Evolutionary conservation across 495 filamentous ascomycete species (phyloP).

Genomic region (Hypoxylon fuscum): DNA sequence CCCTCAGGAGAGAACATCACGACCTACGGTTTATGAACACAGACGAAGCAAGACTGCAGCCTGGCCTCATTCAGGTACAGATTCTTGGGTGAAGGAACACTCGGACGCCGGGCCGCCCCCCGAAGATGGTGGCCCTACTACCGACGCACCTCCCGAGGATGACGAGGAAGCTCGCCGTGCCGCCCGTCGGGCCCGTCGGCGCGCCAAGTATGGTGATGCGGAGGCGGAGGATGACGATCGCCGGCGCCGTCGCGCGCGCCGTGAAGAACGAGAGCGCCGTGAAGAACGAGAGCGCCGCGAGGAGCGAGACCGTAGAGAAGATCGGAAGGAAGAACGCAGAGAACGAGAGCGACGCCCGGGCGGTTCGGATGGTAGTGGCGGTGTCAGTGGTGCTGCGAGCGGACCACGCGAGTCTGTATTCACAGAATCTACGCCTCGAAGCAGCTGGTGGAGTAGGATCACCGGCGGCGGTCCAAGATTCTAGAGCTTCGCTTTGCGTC

Average conservation of each 20-base stretch:
- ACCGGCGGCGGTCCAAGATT: constrained; percentile 34
- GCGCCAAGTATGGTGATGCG: constrained; percentile 53
- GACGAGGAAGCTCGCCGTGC: constrained; percentile 60
- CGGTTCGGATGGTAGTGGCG: constrained; percentile 56
- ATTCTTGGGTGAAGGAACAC: constrained; percentile 69
- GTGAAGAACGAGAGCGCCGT: constrained; percentile 54
- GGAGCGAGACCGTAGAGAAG: constrained; percentile 47
- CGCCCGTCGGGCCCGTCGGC: constrained; percentile 54
- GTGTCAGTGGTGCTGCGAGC: constrained; percentile 47
- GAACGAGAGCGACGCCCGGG: constrained; percentile 47
- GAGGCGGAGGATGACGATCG: constrained; percentile 54
- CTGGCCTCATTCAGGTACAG: constrained; percentile 65
- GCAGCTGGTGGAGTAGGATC: constrained; percentile 65
- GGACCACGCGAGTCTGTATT: constrained; percentile 40
- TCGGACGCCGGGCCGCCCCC: constrained; percentile 65
- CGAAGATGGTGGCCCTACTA: constrained; percentile 41
- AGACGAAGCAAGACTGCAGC: constrained; percentile 45
- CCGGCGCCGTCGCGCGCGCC: constrained; percentile 53
- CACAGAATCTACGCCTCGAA: constrained; percentile 51
- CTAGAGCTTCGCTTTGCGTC: neutral
- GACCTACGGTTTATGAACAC: constrained; percentile 44
- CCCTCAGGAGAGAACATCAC: constrained; percentile 51
- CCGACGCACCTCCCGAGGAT: constrained; percentile 40
- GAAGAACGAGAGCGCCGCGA: constrained; percentile 44
- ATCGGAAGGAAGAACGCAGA: constrained; percentile 50